Base-by-base conservation (phyloP, 257 asterid genomes). In the Perilla frutescens region DNA sequence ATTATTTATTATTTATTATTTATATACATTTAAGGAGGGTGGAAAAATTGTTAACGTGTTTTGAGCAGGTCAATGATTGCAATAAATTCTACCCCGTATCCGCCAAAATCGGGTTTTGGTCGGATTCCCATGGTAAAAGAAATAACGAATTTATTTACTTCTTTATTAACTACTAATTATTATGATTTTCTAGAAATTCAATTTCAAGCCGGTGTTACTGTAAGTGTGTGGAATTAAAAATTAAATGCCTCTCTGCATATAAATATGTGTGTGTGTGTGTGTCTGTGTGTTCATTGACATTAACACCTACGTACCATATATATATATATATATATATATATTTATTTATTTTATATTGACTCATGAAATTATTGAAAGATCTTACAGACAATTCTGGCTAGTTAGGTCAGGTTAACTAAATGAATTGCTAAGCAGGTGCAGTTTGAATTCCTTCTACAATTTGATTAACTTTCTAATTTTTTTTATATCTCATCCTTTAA, bases 51-150 rank as follows among this genome's bases (percentile, higher is more conserved):
- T 77, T 77, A 79, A 62, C 79, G 84, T 81, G 81, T 67, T 58
- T 40, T 20, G 75, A 37, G 81, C 72, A 56, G 76, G 84, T 82
- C 84, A 79, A 82, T 82, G 66, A 76, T 82, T 79, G 81, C 86
- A 82, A 39, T 76, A 76, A 82, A 76, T 79, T 76, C 77, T 58
- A 74, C 57, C 62, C 65, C 44, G 62, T 53, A 36, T 3, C 82
- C 82, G 72, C 7, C 66, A 4, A 76, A 72, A 15, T 55, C 77
- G 84, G 86, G 15, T 79, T 20, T 68, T 72, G 77, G 83, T 82
- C 82, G 82, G 84, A 58, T 82, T 82, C 62, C 47, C 76, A 79
- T 71, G 11, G 47, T 60, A 49, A 68, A 41, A 0, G 54, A 55
- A 62, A n/a, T 69, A 63, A 20, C 26, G 26, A 20, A 65, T 65